These are phyloP conservation scores for Mortierella sp. DNA, from an alignment of 371 early-diverging fungal genomes.

Conservation along the genomic window DNA sequence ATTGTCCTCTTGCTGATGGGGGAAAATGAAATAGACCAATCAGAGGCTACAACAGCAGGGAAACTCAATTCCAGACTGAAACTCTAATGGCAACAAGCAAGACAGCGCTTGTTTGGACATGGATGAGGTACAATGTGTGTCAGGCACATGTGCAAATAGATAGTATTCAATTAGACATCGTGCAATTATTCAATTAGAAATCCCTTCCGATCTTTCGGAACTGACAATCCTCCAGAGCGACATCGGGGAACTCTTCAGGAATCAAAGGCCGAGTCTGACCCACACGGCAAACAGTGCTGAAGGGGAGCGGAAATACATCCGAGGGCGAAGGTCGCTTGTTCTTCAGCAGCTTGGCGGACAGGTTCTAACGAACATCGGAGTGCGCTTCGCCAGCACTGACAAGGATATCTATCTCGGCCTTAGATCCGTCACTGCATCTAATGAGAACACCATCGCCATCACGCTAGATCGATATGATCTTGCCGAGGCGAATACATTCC, in stretches of 20 bases:
- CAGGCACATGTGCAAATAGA: background rate
- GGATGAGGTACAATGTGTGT: no score
- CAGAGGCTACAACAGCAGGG: no score
- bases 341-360: background rate
- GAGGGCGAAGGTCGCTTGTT: background rate
- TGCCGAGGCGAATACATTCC: background rate
- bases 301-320: constrained; percentile 2
- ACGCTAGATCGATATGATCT: background rate
- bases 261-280: constrained; percentile 6
- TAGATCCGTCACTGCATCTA: background rate
- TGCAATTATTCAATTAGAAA: no score
- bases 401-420: background rate
- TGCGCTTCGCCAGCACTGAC: constrained; percentile 19
- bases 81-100: no score
- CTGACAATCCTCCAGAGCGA: background rate
- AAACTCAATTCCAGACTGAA: no score
- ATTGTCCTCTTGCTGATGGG: no score
- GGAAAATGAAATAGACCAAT: no score
- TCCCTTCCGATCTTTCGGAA: background rate
- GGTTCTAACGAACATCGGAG: background rate
- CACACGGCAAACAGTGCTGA: constrained; percentile 3
- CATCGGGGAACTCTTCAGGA: background rate
- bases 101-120: no score
- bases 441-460: background rate
- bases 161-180: background rate